Evolutionary conservation across 768 basidiomycete species (phyloP).

Genomic region (Lentinula raphanica): DNA sequence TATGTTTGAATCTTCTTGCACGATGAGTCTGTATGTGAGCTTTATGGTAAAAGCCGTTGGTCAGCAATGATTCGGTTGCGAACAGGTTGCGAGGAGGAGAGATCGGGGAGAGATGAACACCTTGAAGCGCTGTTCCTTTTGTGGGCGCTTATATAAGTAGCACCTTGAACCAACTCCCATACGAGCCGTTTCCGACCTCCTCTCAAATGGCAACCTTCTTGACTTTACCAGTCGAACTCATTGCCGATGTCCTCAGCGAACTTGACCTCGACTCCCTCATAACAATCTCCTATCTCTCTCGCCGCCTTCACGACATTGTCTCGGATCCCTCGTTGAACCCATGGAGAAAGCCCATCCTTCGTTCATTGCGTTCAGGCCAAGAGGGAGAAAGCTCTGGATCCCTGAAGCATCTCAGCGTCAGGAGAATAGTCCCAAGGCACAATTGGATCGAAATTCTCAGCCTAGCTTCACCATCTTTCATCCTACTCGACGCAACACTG

Average conservation of each 20-base stretch:
- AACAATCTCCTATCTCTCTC: constrained; percentile 54
- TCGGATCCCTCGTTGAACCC: constrained; percentile 67
- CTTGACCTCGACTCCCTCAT: constrained; percentile 61
- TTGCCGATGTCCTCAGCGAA: constrained; percentile 66
- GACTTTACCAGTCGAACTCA: constrained; percentile 69
- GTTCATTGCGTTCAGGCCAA: constrained; percentile 38
- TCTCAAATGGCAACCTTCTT: constrained; percentile 28
- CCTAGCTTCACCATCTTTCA: constrained; percentile 54
- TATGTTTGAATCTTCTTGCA: too few species aligned
- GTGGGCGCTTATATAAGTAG: too few species aligned
- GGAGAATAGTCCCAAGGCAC: constrained; percentile 59
- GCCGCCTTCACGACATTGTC: constrained; percentile 48
- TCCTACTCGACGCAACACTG: constrained; percentile 63
- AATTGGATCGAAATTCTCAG: constrained; percentile 78
- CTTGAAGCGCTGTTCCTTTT: too few species aligned
- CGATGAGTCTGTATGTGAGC: too few species aligned
- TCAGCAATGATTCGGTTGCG: too few species aligned
- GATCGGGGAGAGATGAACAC: too few species aligned
- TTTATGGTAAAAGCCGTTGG: too few species aligned
- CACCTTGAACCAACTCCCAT: too few species aligned
- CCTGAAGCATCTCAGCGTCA: constrained; percentile 58
- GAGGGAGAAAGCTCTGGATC: constrained; percentile 34
- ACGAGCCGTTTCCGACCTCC: too few species aligned
- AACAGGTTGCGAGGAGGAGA: too few species aligned
- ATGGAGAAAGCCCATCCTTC: constrained; percentile 69